phyloP scores from a whole-genome alignment of 177 flowering plant species.

The Vitis hybrid region DNA sequence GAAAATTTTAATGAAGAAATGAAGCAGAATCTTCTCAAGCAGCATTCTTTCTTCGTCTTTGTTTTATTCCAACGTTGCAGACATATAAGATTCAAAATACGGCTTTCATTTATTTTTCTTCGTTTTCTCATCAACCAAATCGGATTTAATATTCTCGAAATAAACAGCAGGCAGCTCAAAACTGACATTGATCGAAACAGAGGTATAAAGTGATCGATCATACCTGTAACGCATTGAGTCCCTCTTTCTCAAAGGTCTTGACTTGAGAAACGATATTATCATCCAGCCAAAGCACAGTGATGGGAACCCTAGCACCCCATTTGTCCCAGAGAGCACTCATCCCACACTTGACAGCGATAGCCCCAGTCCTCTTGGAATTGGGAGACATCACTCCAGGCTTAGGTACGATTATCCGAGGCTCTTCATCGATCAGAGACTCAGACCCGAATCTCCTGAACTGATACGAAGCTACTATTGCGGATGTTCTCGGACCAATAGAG shows the following conservation, averaged over 20 bases:
- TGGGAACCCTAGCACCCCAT: slow-evolving; percentile 90
- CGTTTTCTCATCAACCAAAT: not conserved
- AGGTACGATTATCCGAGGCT: slow-evolving; percentile 42
- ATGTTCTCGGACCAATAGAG: slow-evolving; percentile 20
- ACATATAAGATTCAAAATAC: too few relatives aligned
- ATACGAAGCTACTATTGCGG: slow-evolving; percentile 8
- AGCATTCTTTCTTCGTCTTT: too few relatives aligned
- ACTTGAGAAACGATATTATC: slow-evolving; percentile 92
- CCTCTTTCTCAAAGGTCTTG: slow-evolving; percentile 86
- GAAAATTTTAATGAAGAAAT: not conserved
- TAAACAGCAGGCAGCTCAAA: not conserved
- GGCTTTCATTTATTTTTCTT: too few relatives aligned
- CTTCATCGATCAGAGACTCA: slow-evolving; percentile 21
- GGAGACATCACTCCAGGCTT: slow-evolving; percentile 57
- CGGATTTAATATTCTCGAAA: not conserved
- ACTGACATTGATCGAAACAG: not conserved
- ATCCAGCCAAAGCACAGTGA: slow-evolving; percentile 78
- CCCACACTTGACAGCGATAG: slow-evolving; percentile 86
- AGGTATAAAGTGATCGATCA: not conserved
- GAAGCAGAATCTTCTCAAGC: not conserved
- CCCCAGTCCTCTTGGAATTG: slow-evolving; percentile 76
- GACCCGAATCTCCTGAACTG: slow-evolving; percentile 37
- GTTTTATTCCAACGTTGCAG: too few relatives aligned
- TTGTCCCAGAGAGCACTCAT: slow-evolving; percentile 95
- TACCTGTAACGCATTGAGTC: slow-evolving; percentile 81